Conservation (phyloP, 108 stramenopile genomes). For the Fistulifera pelliculosa region DNA sequence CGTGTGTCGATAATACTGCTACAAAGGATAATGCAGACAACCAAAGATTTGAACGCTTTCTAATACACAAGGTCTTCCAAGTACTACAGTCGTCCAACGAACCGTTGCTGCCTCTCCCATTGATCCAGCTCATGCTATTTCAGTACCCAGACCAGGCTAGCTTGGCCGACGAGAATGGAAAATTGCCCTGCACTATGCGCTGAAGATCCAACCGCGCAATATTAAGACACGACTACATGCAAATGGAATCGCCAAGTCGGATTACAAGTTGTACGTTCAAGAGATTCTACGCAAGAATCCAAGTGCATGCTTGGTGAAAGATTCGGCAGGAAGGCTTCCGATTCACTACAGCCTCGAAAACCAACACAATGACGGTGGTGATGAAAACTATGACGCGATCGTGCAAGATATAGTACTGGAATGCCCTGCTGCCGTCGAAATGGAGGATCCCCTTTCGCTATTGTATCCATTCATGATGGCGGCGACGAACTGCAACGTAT, state of each 20-base stretch:
- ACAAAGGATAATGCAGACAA: too few species aligned
- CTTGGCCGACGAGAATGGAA: constrained; percentile 15
- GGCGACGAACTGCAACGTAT: constrained; percentile 17
- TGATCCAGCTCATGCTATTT: constrained; percentile 23
- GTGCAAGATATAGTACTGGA: constrained; percentile 12
- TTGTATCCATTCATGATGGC: constrained; percentile 67
- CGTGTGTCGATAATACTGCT: not conserved
- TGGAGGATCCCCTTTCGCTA: constrained; percentile 31
- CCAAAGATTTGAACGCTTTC: too few species aligned
- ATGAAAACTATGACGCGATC: not conserved
- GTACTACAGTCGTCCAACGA: not conserved
- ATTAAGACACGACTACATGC: not conserved
- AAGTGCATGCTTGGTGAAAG: constrained; percentile 4
- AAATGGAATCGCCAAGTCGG: not conserved
- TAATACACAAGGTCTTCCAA: too few species aligned
- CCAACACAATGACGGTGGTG: not conserved
- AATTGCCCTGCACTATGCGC: constrained; percentile 32
- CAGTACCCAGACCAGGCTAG: constrained; percentile 15
- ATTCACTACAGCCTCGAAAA: constrained; percentile 21
- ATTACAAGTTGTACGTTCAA: constrained; percentile 11
- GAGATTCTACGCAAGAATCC: constrained; percentile 14
- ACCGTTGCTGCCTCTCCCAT: constrained; percentile 12
- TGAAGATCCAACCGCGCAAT: not conserved
- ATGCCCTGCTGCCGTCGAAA: constrained; percentile 17
- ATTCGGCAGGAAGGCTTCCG: constrained; percentile 15